These are phyloP conservation scores for Epipyxis sp. DNA, from an alignment of 108 stramenopile species.

Conservation along the genomic window DNA sequence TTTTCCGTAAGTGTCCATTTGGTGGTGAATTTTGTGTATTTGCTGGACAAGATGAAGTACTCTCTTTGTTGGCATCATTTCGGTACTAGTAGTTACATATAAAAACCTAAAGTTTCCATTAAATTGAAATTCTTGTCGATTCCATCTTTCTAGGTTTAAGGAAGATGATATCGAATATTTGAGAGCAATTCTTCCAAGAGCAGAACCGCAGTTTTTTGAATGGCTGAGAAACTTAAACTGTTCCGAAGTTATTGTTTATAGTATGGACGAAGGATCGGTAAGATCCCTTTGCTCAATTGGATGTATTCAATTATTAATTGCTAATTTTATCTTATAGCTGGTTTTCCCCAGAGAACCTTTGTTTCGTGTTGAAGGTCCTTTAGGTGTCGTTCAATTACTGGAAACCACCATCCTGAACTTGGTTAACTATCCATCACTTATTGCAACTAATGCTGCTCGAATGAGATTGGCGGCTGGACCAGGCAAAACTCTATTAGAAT, in stretches of 20 bases:
- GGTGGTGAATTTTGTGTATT: constrained; percentile 85
- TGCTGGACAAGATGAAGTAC: constrained; percentile 82
- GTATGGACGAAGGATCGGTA: constrained; percentile 79
- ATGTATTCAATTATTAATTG: not conserved
- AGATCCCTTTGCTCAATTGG: constrained; percentile 50
- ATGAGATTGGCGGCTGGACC: constrained; percentile 82
- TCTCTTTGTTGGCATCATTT: constrained; percentile 58
- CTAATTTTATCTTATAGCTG: not conserved
- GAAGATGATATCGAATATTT: constrained; percentile 77
- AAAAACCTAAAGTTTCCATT: no score
- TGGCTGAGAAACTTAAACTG: constrained; percentile 70
- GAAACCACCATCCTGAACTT: constrained; percentile 95
- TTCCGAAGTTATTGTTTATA: constrained; percentile 64
- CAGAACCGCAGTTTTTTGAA: constrained; percentile 78
- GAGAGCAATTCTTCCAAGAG: constrained; percentile 52
- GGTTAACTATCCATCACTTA: constrained; percentile 81
- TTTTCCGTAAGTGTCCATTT: constrained; percentile 97
- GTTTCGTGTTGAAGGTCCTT: constrained; percentile 75
- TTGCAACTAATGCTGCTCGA: constrained; percentile 93
- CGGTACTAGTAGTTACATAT: no score
- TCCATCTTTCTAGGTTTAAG: no score
- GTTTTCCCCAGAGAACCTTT: constrained; percentile 49
- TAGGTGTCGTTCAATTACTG: constrained; percentile 83
- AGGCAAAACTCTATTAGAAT: constrained; percentile 74
- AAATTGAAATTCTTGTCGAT: no score